These are phyloP conservation scores for Phalaenopsis aphrodite DNA, from an alignment of 106 monocot genomes.

Conservation along the genomic window DNA sequence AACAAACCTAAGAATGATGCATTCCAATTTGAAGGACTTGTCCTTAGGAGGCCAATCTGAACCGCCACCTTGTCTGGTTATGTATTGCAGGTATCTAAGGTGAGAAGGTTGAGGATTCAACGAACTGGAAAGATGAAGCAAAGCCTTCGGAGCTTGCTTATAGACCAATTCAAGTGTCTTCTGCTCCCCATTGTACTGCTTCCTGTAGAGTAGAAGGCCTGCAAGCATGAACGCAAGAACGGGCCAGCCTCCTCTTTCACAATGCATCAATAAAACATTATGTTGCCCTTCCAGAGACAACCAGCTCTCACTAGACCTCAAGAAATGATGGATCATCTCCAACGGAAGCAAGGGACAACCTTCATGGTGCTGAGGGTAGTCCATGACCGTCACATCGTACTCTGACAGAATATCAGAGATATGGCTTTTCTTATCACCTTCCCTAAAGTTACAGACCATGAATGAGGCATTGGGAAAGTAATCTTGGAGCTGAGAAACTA, in stretches of 20 bases:
- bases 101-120: slow-evolving; percentile 89
- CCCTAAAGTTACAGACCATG: slow-evolving; percentile 83
- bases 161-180: slow-evolving; percentile 95
- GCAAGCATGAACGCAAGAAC: slow-evolving; percentile 93
- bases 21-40: slow-evolving; percentile 46
- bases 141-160: slow-evolving; percentile 78
- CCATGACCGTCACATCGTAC: slow-evolving; percentile 82
- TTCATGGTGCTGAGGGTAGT: slow-evolving; percentile 77
- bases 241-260: slow-evolving; percentile 92
- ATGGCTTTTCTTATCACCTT: slow-evolving; percentile 46
- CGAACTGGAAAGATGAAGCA: slow-evolving; percentile 53
- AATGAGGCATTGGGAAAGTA: slow-evolving; percentile 72
- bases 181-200: slow-evolving; percentile 70
- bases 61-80: slow-evolving; percentile 43
- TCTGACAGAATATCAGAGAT: slow-evolving; percentile 69
- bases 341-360: slow-evolving; percentile 82
- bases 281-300: slow-evolving; percentile 77
- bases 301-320: slow-evolving; percentile 89
- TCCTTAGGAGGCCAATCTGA: slow-evolving; percentile 64
- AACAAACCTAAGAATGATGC: slow-evolving; percentile 42
- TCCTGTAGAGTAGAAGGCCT: slow-evolving; percentile 71
- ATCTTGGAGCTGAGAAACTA: slow-evolving; percentile 65
- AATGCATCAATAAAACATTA: slow-evolving; percentile 88
- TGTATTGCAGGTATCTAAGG: slow-evolving; percentile 89
- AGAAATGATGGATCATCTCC: slow-evolving; percentile 90